A percentile compares a stretch with the other conserved stretches of the same genome.
phyloP scores from a whole-genome alignment of 805 yeast species.

The Candida palmyrensis region DNA sequence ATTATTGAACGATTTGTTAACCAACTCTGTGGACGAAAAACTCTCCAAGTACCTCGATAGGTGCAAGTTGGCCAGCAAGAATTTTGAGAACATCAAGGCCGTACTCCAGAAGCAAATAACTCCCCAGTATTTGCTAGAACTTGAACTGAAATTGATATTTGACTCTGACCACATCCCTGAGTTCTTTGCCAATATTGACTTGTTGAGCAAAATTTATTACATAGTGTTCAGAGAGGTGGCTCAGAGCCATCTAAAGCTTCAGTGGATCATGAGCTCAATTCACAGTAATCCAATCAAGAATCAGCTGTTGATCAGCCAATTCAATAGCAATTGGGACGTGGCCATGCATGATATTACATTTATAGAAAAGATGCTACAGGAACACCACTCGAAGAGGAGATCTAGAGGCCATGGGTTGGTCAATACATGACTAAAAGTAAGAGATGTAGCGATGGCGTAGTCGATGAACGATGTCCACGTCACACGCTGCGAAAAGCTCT shows the following conservation, averaged over 20 bases:
- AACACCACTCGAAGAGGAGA: too few species aligned
- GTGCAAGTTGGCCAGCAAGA: conserved; percentile 5
- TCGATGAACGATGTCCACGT: too few species aligned
- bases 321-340: conserved; percentile 14
- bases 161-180: conserved; percentile 7
- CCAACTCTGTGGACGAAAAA: conserved; percentile 1
- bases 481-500: too few species aligned
- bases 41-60: conserved; percentile 1
- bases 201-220: conserved; percentile 10
- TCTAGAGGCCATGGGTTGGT: too few species aligned
- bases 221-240: conserved; percentile 12
- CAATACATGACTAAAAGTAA: too few species aligned
- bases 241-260: conserved; percentile 11
- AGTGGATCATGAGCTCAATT: conserved; percentile 17
- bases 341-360: too few species aligned
- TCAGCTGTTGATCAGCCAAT: conserved; percentile 4
- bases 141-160: conserved; percentile 11
- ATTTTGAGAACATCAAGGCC: conserved; percentile 14
- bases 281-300: conserved; percentile 6
- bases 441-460: too few species aligned
- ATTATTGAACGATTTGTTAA: conserved; percentile 7
- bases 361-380: too few species aligned
- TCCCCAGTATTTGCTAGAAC: conserved; percentile 12
- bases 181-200: conserved; percentile 14
- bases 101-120: conserved; percentile 13